A percentile compares a stretch with the other conserved stretches of the same genome.
These are phyloP conservation scores for Grosmannia huntii DNA, from an alignment of 2,329 filamentous ascomycete species.

Conservation along the genomic window DNA sequence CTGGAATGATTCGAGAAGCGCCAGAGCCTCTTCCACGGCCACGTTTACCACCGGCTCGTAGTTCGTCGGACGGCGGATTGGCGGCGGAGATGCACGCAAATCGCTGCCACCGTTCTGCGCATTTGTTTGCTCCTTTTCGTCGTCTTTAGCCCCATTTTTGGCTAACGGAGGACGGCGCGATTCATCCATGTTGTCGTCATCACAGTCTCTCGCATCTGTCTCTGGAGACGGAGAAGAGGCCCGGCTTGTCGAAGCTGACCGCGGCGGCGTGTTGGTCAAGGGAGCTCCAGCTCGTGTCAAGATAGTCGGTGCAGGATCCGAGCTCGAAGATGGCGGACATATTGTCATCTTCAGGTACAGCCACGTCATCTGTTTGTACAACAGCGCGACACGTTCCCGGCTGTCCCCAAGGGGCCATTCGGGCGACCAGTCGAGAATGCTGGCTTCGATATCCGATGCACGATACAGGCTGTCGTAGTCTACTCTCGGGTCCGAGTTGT, in stretches of 20 bases:
- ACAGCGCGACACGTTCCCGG: conserved; percentile 39
- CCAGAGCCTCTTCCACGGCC: conserved; percentile 44
- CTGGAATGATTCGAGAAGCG: conserved; percentile 40
- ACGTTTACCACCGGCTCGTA: conserved; percentile 38
- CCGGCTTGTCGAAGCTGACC: conserved; percentile 19
- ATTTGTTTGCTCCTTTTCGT: neutral
- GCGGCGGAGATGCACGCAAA: conserved; percentile 26
- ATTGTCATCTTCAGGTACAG: conserved; percentile 50
- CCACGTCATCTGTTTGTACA: conserved; percentile 56
- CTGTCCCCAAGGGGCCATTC: conserved; percentile 43
- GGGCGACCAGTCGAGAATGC: conserved; percentile 63
- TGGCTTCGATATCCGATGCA: conserved; percentile 63
- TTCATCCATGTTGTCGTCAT: neutral
- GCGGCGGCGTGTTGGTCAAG: conserved; percentile 17
- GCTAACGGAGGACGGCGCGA: conserved; percentile 14
- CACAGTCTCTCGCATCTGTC: conserved; percentile 5
- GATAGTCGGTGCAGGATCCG: conserved; percentile 4
- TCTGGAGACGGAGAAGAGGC: conserved; percentile 19
- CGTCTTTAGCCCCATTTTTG: conserved; percentile 5
- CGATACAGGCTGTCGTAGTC: conserved; percentile 61
- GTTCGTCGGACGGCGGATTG: conserved; percentile 32
- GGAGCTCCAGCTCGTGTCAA: conserved; percentile 5
- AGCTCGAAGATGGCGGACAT: conserved; percentile 32
- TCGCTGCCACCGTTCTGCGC: conserved; percentile 2
- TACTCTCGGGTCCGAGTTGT: conserved; percentile 52